Evolutionary conservation across 2,329 filamentous ascomycete species (phyloP).

Genomic region (Paracamarosporium sp.): DNA sequence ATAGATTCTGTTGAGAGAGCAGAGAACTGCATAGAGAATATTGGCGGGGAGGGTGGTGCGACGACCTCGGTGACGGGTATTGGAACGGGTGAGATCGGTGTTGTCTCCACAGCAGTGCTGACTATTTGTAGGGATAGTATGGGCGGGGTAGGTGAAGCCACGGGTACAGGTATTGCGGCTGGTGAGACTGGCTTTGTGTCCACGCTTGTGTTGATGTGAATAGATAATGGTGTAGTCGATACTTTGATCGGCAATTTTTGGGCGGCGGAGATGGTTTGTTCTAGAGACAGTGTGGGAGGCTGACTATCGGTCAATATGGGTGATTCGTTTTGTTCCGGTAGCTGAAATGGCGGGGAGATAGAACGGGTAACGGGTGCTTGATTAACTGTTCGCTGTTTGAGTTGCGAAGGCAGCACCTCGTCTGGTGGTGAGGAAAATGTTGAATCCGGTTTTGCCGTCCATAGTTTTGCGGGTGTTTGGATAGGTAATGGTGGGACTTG

Average conservation of each 20-base stretch:
- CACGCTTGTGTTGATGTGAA: not conserved
- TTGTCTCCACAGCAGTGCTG: not conserved
- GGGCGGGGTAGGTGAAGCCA: not conserved
- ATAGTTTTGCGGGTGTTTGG: not conserved
- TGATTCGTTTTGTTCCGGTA: not conserved
- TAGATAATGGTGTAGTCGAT: not conserved
- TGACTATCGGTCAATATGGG: not conserved
- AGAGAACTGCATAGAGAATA: not conserved
- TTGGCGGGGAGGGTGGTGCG: not conserved
- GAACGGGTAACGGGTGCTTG: not conserved
- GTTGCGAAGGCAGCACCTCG: not conserved
- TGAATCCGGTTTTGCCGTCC: not conserved
- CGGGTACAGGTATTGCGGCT: not conserved
- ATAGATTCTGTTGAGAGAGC: not conserved
- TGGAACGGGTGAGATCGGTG: not conserved
- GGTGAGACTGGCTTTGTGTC: not conserved
- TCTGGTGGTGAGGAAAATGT: not conserved
- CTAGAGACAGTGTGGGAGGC: not conserved
- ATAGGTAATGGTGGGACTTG: not conserved
- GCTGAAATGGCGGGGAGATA: not conserved
- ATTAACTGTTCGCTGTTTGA: not conserved
- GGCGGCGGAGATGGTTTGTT: not conserved
- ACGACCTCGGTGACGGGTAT: not conserved
- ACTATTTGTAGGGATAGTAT: slow-evolving; percentile 1
- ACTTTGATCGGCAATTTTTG: not conserved